Conservation (phyloP, 2,329 filamentous ascomycete species). For the Phyllosticta capitalensis region DNA sequence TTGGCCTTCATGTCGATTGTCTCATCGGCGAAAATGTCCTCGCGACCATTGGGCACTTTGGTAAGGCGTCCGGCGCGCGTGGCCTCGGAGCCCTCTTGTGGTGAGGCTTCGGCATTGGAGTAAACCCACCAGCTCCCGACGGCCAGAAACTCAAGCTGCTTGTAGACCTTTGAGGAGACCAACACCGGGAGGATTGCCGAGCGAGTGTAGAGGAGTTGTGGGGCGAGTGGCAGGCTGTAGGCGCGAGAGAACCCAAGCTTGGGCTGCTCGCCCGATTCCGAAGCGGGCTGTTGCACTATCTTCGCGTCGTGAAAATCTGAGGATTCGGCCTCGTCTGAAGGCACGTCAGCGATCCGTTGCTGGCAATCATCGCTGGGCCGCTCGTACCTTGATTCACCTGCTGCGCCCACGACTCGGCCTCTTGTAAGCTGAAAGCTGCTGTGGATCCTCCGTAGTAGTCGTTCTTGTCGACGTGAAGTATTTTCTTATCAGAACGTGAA, state of each 20-base stretch:
- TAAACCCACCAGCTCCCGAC: slow-evolving; percentile 89
- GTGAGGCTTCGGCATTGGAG: slow-evolving; percentile 20
- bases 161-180: slow-evolving; percentile 80
- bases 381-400: slow-evolving; percentile 27
- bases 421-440: slow-evolving; percentile 74
- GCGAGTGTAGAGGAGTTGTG: slow-evolving; percentile 76
- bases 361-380: too few relatives aligned
- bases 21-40: slow-evolving; percentile 79
- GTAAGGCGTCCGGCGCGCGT: slow-evolving; percentile 34
- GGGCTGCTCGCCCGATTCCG: slow-evolving; percentile 13
- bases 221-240: slow-evolving; percentile 76
- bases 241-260: slow-evolving; percentile 56
- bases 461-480: slow-evolving; percentile 82
- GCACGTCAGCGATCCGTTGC: background rate
- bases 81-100: background rate
- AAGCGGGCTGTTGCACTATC: slow-evolving; percentile 19
- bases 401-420: slow-evolving; percentile 65
- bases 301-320: slow-evolving; percentile 17
- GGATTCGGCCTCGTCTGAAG: background rate
- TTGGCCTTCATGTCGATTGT: slow-evolving; percentile 72
- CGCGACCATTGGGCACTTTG: slow-evolving; percentile 77
- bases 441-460: slow-evolving; percentile 80
- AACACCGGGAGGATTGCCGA: slow-evolving; percentile 69
- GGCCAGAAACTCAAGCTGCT: slow-evolving; percentile 85
- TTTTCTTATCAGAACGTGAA: slow-evolving; percentile 82